Evolutionary conservation across 2,329 filamentous ascomycete genomes (phyloP), one percentile per base, ranked within the genome.

Genomic region (Gremmenia infestans): DNA sequence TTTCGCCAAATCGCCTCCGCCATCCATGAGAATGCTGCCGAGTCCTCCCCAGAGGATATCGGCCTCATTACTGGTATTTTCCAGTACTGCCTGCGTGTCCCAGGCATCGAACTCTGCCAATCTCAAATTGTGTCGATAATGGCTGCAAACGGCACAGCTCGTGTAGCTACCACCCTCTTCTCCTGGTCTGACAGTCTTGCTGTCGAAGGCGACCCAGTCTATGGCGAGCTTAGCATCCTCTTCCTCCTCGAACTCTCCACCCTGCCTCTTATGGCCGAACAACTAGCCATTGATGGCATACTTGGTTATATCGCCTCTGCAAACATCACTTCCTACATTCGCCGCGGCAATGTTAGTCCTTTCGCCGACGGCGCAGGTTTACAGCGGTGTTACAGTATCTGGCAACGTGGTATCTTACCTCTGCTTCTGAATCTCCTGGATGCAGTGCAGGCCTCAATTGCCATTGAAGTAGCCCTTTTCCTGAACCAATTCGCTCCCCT

Each of bases 131-230:
- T 90, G 52, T 82, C 85, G 66, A 85, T 86, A 62, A 78, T 91
- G 76, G 77, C 81, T 1, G 82, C 83, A 48, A 85, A 91, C 68
- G 85, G 88, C 60, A 86, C 87, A 1, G 80, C 90, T 47, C 88
- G 93, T 65, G 88, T 91, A 58, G 92, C 91, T 0, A 86, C 87
- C 5, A 91, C 89, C 36, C 80, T 99, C 5, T 97, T 93, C 72
- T 96, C 91, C 0, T 99, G 94, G 94, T 84, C 93, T 4, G 91
- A 97, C 71, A 85, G 87, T 62, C 79, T 97, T 23, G 82, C 87
- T 0, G 80, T 87, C 37, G 81, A 87, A 55, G 84, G 86, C 28
- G 93, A 97, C 68, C 93, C 94, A 0, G 78, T 97, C 32, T 97
- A 97, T 71, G 94, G 92, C 61, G 92, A 97, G 69, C 81, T 97